Percentiles rank a stretch among this genome's conserved stretches.
Conservation (phyloP, 306 rosid genomes). For the Ormosia semicastrata region DNA sequence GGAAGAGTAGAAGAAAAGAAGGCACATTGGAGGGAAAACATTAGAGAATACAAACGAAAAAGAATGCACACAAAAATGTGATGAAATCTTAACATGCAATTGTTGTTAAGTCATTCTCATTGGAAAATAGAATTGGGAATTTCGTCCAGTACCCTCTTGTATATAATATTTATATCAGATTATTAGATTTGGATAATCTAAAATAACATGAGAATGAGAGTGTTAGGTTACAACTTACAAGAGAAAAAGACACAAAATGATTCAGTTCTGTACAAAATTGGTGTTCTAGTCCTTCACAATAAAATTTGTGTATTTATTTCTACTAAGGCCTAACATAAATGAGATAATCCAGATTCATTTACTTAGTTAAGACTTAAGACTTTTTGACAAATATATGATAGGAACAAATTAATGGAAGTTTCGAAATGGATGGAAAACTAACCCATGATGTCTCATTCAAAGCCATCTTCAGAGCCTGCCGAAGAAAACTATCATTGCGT, state of each 20-base stretch:
- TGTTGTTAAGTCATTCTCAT: not conserved
- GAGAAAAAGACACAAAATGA: not conserved
- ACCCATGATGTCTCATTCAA: conserved; percentile 34
- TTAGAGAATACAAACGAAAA: not conserved
- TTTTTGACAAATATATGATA: not conserved
- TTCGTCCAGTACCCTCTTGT: not conserved
- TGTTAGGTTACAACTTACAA: not conserved
- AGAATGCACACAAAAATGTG: not conserved
- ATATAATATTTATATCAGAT: not conserved
- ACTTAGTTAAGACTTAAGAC: not conserved
- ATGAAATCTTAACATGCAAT: not conserved
- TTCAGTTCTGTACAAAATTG: too few relatives aligned
- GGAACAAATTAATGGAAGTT: not conserved
- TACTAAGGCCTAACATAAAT: not conserved
- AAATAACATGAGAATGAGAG: not conserved
- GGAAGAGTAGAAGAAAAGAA: not conserved
- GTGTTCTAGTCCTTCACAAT: too few relatives aligned
- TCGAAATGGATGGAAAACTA: not conserved
- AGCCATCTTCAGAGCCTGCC: conserved; percentile 1
- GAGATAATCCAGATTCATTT: not conserved
- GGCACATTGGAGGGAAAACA: not conserved
- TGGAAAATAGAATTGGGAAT: not conserved
- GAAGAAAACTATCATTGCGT: not conserved
- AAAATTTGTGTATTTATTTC: too few relatives aligned
- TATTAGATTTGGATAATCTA: not conserved